These are phyloP conservation scores for Cyberlindnera mrakii DNA, from an alignment of 805 yeast species.

Conservation along the genomic window DNA sequence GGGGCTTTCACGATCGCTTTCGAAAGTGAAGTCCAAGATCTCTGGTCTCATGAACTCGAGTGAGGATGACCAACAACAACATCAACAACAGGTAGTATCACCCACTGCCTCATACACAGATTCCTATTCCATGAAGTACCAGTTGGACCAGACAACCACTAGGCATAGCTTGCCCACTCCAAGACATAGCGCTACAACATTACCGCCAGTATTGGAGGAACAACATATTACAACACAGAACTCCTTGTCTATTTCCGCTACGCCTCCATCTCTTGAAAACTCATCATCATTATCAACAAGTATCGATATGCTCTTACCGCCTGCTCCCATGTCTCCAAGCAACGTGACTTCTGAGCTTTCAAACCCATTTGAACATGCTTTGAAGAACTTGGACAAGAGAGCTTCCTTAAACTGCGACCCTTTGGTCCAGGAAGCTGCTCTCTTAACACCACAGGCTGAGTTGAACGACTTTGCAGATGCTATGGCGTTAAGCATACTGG, in stretches of 20 bases:
- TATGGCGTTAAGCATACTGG: constrained; percentile 23
- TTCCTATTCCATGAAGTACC: no score
- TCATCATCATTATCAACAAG: no score
- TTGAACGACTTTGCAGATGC: constrained; percentile 23
- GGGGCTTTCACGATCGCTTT: constrained; percentile 19
- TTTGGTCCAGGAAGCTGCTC: background rate
- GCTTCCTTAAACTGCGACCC: background rate
- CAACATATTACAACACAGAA: no score
- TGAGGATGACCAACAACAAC: constrained; percentile 6
- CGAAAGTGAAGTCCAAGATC: constrained; percentile 19
- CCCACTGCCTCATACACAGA: no score
- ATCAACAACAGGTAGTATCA: constrained; percentile 4
- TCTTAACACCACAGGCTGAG: background rate
- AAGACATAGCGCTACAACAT: background rate
- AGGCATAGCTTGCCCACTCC: no score
- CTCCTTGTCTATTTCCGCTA: background rate
- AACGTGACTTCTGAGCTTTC: background rate
- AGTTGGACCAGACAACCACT: no score
- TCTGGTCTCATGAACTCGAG: constrained; percentile 4
- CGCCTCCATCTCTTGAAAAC: background rate
- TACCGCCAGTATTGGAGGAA: no score
- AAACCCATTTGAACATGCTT: constrained; percentile 10
- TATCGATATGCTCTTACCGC: no score
- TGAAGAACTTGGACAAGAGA: background rate
- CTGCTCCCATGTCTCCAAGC: no score